Evolutionary conservation across 768 basidiomycete species (phyloP), one percentile per base, ranked within the genome.

Genomic region (Termitomyces sp.): DNA sequence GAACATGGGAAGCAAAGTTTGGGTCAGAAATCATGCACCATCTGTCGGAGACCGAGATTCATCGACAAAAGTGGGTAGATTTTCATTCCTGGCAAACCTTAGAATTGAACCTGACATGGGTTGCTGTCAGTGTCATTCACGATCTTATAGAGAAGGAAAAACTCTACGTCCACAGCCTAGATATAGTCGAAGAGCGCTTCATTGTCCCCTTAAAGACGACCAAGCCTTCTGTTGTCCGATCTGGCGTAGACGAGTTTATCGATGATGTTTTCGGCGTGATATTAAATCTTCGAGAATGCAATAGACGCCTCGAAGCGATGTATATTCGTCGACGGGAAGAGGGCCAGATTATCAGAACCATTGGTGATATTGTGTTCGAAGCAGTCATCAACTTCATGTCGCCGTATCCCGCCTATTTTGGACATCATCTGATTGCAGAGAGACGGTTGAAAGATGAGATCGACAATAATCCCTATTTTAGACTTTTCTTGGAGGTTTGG

Each of bases 231-330:
- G 68, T 78, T 30, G 72, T 82, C 73, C 78, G 5, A 48, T 55
- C 46, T 71, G 64, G 77, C 25, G 75, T 95, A 9, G 87, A 90
- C 27, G 83, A 87, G 30, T 95, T 98, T 69, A 86, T 97, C 51
- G 88, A 90, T 48, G 88, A 91, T 34, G 87, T 94, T 5, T 95
- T 98, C 60, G 85, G 89, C 50, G 96, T 97, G 66, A 84, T 95
- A 42, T 75, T 88, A 6, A 89, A 91, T 59, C 76, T 98, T 19
- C 81, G 91, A 14, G 88, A 89, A 67, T 87, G 89, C 65, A 92
- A 89, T 63, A 79, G 84, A 28, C 79, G 84, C 10, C 76, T 97
- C 21, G 91, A 94, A 64, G 81, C 88, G 2, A 81, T 97, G 72
- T 83, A 87, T 62, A 86, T 92, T 40, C 84, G 94, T 35, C 92